Evolutionary conservation across 108 stramenopile species (phyloP), one percentile per base, ranked within the genome.

Genomic region (Cylindrotheca closterium): DNA sequence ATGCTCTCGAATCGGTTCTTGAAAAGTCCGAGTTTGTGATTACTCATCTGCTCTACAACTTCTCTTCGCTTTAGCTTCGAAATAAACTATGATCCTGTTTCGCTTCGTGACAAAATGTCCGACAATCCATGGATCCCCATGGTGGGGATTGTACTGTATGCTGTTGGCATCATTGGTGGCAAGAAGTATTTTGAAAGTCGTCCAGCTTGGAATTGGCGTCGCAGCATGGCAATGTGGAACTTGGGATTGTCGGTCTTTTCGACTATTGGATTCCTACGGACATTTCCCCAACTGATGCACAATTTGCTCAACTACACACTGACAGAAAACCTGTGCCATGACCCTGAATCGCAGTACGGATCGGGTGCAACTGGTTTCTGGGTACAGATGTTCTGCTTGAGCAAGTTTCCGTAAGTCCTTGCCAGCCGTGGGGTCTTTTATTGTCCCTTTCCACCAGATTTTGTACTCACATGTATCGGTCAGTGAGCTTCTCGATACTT

Each of bases 401-500:
- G 75, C 63, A 98, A 98, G 79, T 87, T 90, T 58, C 88, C 92
- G 82, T 83, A 77, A 57, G 82, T 79, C 22, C 51, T 23, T 54
- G 2, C 51, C 18, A 32, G 28, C 24, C 10, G 25, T 18, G 23
- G n/a, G n/a, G n/a, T n/a, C n/a, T n/a, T n/a, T n/a, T n/a, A n/a
- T n/a, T n/a, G n/a, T n/a, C n/a, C n/a, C n/a, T n/a, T n/a, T n/a
- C n/a, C n/a, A n/a, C n/a, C n/a, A n/a, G n/a, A n/a, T n/a, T n/a
- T n/a, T n/a, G n/a, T n/a, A n/a, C n/a, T n/a, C n/a, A n/a, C n/a
- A n/a, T n/a, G n/a, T n/a, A n/a, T n/a, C n/a, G n/a, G n/a, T 51
- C 60, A 83, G 83, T 50, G 98, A 98, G 82, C 81, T 98, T 25
- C 25, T 96, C 55, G 98, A 98, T 77, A 98, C 98, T 0, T 85